These are phyloP conservation scores for Ophidiomyces ophidiicola DNA, from an alignment of 2,329 filamentous ascomycete genomes.

Conservation along the genomic window DNA sequence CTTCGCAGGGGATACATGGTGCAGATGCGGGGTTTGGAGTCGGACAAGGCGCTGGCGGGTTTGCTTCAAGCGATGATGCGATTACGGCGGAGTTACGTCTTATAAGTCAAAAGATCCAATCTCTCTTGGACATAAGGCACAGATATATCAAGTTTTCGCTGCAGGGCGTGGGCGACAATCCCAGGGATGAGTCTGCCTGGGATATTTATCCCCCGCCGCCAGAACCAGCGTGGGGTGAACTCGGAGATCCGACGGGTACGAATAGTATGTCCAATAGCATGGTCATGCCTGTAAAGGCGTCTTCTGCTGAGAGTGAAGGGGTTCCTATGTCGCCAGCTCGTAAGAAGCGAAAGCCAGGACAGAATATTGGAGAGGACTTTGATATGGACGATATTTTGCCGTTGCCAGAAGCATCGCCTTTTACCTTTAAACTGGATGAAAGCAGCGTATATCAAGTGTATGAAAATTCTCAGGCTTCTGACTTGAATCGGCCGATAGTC, in stretches of 20 bases:
- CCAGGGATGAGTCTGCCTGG: constrained; percentile 73
- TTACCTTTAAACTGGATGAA: constrained; percentile 67
- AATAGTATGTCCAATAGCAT: constrained; percentile 22
- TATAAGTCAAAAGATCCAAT: constrained; percentile 85
- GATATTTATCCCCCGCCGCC: constrained; percentile 82
- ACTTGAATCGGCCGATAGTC: constrained; percentile 57
- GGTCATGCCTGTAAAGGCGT: constrained; percentile 17
- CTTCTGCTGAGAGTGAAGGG: constrained; percentile 21
- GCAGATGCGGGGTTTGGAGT: constrained; percentile 47
- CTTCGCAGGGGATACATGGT: constrained; percentile 46
- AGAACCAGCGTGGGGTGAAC: constrained; percentile 74
- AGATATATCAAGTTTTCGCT: constrained; percentile 80
- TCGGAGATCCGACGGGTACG: constrained; percentile 34
- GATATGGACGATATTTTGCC: constrained; percentile 65
- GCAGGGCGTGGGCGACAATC: constrained; percentile 73
- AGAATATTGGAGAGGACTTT: constrained; percentile 88
- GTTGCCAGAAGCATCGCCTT: constrained; percentile 55
- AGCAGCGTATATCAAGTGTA: constrained; percentile 90
- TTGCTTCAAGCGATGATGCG: constrained; percentile 60
- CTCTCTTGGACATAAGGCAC: constrained; percentile 72
- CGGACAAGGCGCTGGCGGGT: constrained; percentile 50
- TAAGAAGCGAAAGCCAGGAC: constrained; percentile 67
- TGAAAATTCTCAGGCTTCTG: constrained; percentile 51
- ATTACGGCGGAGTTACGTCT: constrained; percentile 71
- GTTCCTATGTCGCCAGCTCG: constrained; percentile 36